Base-by-base conservation (phyloP, 352 stramenopile genomes). In the Phytophthora capsici region DNA sequence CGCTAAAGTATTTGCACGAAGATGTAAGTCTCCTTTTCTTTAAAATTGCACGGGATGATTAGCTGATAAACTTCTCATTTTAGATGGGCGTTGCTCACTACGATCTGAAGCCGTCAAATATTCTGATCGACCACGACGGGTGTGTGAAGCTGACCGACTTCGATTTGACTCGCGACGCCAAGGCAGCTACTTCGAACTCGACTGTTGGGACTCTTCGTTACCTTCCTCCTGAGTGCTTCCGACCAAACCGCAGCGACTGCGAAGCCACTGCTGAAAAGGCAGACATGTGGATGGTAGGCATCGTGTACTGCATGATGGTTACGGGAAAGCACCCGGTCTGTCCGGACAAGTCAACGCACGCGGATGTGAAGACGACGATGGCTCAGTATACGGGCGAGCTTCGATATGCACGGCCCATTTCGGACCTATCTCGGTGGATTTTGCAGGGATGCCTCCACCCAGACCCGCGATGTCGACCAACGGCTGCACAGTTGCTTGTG, bases 31-130 rank as follows among this genome's bases (percentile, higher is more conserved):
- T 14, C 16, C 1, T 48, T 57, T 6, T 23, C 49, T 23, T 17
- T 23, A 51, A 1, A 25, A 30, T 16, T 54, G 20, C 22, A 9
- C 16, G 26, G 19, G 47, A 10, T 17, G 16, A 23, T 25, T 17
- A 30, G 14, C 48, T 63, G 25, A 59, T 41, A 22, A 50, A 6
- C 23, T 36, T 10, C 2, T 66, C 2, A 9, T 51, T 47, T 45
- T 32, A 91, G 84, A 88, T 88, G 70, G 76, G 80, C 40, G 78
- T 91, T 58, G 85, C 85, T 45, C 89, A 97, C 50, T 92, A 93
- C 50, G 97, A 99, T 69, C 79, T 99, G 19, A 99, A 99, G 72
- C 97, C 96, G 38, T 98, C 96, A 25, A 99, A 99, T 73, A 86
- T 99, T 53, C 77, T 99, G 28, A 93, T 99, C 65, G 94, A 93